Evolutionary conservation across 805 yeast species (phyloP), one percentile per base, ranked within the genome.

Genomic region (Jamesozyma spencerorum): DNA sequence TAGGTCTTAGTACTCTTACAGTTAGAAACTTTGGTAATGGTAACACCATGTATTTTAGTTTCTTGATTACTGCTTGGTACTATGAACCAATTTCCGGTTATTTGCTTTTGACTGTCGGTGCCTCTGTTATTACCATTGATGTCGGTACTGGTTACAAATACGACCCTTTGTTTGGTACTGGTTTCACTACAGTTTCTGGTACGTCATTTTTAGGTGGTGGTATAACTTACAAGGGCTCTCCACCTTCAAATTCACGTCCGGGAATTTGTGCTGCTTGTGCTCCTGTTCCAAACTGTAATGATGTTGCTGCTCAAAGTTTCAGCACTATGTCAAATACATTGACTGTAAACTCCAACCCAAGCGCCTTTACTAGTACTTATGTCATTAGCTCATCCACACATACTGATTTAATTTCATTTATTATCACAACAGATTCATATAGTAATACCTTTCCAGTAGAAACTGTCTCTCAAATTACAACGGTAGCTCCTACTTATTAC

Each of bases 61-160:
- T 35, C 13, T 18, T 37, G 3, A 34, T 43, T 13, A 17, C 24
- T 2, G 19, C 19, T n/a, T 34, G 18, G 15, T 33, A 14, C 20
- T 43, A 43, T 27, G 44, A 43, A 17, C 19, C 34, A 18, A n/a
- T 22, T 15, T 33, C 39, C 18, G 47, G 47, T 40, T 24, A 40
- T 2, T 24, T 43, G n/a, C 18, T 43, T 13, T 14, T 43, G 5
- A 17, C 12, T 13, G 13, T n/a, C n/a, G 31, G 27, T 14, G 13
- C 15, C 6, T 12, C 13, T n/a, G 31, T 28, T 7, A 20, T 18
- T 11, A 4, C 18, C 34, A 27, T 20, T n/a, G 18, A 24, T 24
- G 40, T 43, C 33, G 47, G 47, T 13, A 15, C n/a, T 8, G 44
- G 44, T 13, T 43, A n/a, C n/a, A n/a, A n/a, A n/a, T n/a, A n/a